A percentile compares a stretch with the other conserved stretches of the same genome.
Conservation (phyloP, 1,139 yeast species). For the Debaryomyces fabryi region DNA sequence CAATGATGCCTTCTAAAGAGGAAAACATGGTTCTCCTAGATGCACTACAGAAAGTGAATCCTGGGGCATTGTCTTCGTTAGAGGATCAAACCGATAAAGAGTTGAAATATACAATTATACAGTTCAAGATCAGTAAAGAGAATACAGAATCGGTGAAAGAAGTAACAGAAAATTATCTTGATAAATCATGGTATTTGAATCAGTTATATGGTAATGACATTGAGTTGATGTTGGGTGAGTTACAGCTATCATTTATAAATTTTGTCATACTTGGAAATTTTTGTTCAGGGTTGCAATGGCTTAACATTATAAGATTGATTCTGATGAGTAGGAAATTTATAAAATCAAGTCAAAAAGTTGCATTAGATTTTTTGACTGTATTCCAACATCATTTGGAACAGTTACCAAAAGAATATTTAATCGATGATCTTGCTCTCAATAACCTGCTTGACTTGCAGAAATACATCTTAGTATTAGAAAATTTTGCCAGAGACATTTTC, state of each 20-base stretch:
- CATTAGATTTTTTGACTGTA: slow-evolving; percentile 17
- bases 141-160: slow-evolving; percentile 11
- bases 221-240: slow-evolving; percentile 27
- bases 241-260: slow-evolving; percentile 28
- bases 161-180: slow-evolving; percentile 26
- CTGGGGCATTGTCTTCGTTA: slow-evolving; percentile 10
- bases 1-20: slow-evolving; percentile 32
- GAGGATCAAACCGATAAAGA: slow-evolving; percentile 18
- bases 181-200: slow-evolving; percentile 33
- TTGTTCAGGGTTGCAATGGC: slow-evolving; percentile 37
- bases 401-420: slow-evolving; percentile 30
- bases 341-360: slow-evolving; percentile 15
- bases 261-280: slow-evolving; percentile 32
- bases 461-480: slow-evolving; percentile 23
- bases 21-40: slow-evolving; percentile 29
- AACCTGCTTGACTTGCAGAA: slow-evolving; percentile 21
- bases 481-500: slow-evolving; percentile 22
- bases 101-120: slow-evolving; percentile 27
- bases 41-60: slow-evolving; percentile 17
- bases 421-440: slow-evolving; percentile 18
- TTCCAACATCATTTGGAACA: slow-evolving; percentile 22
- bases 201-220: slow-evolving; percentile 24
- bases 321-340: slow-evolving; percentile 27
- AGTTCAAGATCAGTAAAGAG: slow-evolving; percentile 19
- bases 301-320: slow-evolving; percentile 23